Evolutionary conservation across 257 asterid species (phyloP).

Genomic region (Anisodus tanguticus): DNA sequence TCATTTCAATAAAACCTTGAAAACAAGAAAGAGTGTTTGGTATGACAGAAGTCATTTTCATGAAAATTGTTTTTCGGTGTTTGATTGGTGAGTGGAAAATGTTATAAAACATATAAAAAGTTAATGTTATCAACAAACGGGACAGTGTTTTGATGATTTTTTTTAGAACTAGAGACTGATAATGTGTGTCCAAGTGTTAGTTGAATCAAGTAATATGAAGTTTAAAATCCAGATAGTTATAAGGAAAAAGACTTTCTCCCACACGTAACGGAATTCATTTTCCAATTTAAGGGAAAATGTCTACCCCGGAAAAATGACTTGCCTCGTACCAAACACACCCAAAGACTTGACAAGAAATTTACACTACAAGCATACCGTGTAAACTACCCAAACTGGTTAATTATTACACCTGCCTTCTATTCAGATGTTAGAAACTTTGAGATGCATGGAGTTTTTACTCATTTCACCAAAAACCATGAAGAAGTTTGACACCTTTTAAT

Average conservation of each 20-base stretch:
- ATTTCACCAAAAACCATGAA: neutral
- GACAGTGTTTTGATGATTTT: neutral
- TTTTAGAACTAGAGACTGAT: neutral
- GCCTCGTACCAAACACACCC: neutral
- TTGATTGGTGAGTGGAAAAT: neutral
- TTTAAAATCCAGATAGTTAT: neutral
- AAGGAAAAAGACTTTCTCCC: neutral
- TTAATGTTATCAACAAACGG: neutral
- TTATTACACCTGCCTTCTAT: neutral
- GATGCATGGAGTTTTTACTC: neutral
- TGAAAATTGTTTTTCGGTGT: neutral
- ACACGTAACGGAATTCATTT: neutral
- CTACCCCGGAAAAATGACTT: neutral
- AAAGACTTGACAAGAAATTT: neutral
- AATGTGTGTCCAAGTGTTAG: neutral
- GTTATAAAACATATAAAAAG: neutral
- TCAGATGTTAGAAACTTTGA: neutral
- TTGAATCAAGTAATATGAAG: neutral
- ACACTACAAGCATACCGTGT: neutral
- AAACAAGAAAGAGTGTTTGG: neutral
- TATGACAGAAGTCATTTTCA: neutral
- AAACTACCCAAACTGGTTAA: neutral
- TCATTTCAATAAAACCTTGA: neutral
- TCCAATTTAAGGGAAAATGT: neutral
- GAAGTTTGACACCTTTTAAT: neutral